Evolutionary conservation across 177 flowering plant genomes (phyloP).

Genomic region (Tripterygium wilfordii): DNA sequence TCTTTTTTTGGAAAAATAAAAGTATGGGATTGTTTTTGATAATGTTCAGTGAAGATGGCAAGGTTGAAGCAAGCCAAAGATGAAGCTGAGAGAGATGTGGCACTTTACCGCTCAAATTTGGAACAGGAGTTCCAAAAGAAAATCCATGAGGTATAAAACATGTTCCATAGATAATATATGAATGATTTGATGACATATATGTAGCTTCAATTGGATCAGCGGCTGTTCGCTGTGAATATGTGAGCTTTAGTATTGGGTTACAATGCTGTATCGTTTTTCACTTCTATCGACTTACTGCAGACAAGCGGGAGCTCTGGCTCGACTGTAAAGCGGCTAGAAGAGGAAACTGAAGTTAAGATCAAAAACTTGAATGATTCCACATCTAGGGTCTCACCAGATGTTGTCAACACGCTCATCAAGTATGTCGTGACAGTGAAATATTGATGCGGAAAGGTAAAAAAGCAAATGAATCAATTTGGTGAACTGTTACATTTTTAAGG

Average conservation of each 20-base stretch:
- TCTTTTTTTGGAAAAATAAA: neutral
- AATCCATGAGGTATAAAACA: slow-evolving; percentile 43
- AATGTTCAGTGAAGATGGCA: slow-evolving; percentile 35
- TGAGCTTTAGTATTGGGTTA: neutral
- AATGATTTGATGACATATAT: neutral
- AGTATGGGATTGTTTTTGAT: no score
- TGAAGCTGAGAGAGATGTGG: slow-evolving; percentile 58
- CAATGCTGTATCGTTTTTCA: neutral
- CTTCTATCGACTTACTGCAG: slow-evolving; percentile 14
- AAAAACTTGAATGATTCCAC: slow-evolving; percentile 28
- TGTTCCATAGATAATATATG: neutral
- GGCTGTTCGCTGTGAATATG: neutral
- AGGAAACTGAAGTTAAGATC: slow-evolving; percentile 53
- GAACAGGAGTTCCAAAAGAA: slow-evolving; percentile 51
- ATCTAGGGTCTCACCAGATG: slow-evolving; percentile 29
- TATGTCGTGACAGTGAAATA: slow-evolving; percentile 26
- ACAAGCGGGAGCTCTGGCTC: slow-evolving; percentile 42
- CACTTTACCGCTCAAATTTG: slow-evolving; percentile 36
- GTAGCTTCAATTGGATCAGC: neutral
- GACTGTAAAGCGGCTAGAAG: slow-evolving; percentile 46
- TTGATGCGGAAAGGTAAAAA: slow-evolving; percentile 12
- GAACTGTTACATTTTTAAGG: no score
- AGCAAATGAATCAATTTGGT: no score
- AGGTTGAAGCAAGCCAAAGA: slow-evolving; percentile 72
- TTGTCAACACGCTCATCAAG: slow-evolving; percentile 47